These are phyloP conservation scores for Kwoniella sp. DNA, from an alignment of 768 basidiomycete genomes.

Conservation along the genomic window DNA sequence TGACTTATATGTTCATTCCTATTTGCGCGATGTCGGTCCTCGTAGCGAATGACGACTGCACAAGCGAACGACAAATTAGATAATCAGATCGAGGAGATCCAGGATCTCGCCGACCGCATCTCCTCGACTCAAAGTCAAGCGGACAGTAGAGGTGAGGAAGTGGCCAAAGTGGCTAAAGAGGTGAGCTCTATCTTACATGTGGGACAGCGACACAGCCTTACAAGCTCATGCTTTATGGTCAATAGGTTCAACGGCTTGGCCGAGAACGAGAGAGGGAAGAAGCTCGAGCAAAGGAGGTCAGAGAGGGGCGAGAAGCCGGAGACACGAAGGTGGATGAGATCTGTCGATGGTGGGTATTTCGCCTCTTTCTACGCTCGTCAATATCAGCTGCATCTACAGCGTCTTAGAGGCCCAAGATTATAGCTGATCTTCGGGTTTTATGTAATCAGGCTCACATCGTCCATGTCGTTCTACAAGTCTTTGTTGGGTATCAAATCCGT, in stretches of 20 bases:
- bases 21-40: no score
- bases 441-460: constrained; percentile 67
- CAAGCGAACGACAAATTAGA: constrained; percentile 73
- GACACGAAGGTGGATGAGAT: constrained; percentile 54
- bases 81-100: constrained; percentile 77
- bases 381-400: no score
- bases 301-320: constrained; percentile 63
- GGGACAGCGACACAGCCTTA: no score
- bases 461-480: constrained; percentile 67
- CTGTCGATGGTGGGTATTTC: constrained; percentile 56
- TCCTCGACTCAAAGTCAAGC: constrained; percentile 56
- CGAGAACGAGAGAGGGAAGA: constrained; percentile 63
- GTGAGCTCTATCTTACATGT: constrained; percentile 40
- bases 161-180: constrained; percentile 55
- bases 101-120: constrained; percentile 69
- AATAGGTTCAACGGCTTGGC: constrained; percentile 49
- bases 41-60: constrained; percentile 72
- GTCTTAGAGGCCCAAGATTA: background rate
- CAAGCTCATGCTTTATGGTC: no score
- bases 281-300: constrained; percentile 68
- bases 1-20: no score
- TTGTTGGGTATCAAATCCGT: constrained; percentile 66
- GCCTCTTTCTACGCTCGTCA: no score
- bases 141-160: constrained; percentile 61
- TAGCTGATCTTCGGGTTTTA: background rate